Percentiles rank a stretch among this genome's conserved stretches.
Evolutionary conservation across 306 rosid genomes (phyloP).

Genomic region (Spatholobus suberectus): DNA sequence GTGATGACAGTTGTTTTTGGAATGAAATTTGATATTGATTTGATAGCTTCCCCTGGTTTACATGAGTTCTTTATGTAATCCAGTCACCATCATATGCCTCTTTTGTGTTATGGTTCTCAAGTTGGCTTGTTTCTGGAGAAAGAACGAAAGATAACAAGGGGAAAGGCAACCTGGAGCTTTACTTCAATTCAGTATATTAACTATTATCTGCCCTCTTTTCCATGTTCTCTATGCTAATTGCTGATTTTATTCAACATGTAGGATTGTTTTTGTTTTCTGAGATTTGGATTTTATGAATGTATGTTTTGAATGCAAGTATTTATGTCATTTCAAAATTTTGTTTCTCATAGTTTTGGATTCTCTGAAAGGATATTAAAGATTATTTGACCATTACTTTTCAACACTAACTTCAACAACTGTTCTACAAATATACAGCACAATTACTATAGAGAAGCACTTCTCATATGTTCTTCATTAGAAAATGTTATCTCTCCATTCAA

Average conservation of each 20-base stretch:
- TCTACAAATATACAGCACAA: not conserved
- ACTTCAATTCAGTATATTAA: conserved; percentile 35
- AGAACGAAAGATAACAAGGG: conserved; percentile 46
- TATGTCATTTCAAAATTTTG: not conserved
- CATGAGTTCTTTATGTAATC: conserved; percentile 67
- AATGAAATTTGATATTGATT: conserved; percentile 63
- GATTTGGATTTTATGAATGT: conserved; percentile 5
- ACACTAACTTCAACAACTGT: not conserved
- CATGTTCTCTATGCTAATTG: conserved; percentile 29
- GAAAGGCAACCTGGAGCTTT: conserved; percentile 47
- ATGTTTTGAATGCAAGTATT: conserved; percentile 30
- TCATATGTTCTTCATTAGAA: not conserved
- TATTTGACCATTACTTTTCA: conserved; percentile 15
- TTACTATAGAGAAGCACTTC: not conserved
- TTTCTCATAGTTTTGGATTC: not conserved
- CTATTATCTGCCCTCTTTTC: conserved; percentile 34
- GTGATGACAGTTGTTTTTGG: conserved; percentile 72
- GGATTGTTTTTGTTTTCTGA: conserved; percentile 9
- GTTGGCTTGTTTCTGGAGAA: conserved; percentile 51
- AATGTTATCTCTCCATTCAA: not conserved
- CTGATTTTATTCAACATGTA: conserved; percentile 26
- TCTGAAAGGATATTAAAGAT: not conserved
- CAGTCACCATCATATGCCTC: conserved; percentile 59
- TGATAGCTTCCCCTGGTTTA: conserved; percentile 54
- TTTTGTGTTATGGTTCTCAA: conserved; percentile 69